Conservation (phyloP, 1,284 basidiomycete species). For the Sutorius eximius region DNA sequence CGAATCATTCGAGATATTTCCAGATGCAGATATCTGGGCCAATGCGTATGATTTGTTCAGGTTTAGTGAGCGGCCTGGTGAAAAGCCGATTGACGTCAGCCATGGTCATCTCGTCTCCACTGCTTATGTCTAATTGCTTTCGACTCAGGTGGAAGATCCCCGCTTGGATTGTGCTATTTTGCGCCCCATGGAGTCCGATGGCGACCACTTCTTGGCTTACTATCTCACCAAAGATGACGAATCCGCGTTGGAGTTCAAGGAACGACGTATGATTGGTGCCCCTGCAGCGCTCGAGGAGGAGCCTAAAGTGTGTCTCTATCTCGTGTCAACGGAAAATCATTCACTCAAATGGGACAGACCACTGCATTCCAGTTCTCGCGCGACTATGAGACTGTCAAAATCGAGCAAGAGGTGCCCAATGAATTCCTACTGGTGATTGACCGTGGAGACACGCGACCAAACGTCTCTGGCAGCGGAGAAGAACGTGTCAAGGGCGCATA, state of each 20-base stretch:
- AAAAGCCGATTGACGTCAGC: slow-evolving; percentile 62
- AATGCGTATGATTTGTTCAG: slow-evolving; percentile 88
- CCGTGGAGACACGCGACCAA: slow-evolving; percentile 47
- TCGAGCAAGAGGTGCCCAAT: slow-evolving; percentile 80
- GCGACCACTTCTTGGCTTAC: slow-evolving; percentile 87
- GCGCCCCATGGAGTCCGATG: slow-evolving; percentile 82
- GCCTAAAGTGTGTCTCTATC: slow-evolving; percentile 38
- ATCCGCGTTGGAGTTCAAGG: slow-evolving; percentile 59
- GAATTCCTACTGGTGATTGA: slow-evolving; percentile 81
- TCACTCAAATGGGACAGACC: slow-evolving; percentile 41
- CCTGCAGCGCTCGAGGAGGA: slow-evolving; percentile 52
- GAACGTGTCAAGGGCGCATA: slow-evolving; percentile 66
- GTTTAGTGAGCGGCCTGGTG: slow-evolving; percentile 87
- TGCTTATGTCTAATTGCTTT: background rate
- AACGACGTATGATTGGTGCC: slow-evolving; percentile 40
- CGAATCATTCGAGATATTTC: slow-evolving; percentile 84
- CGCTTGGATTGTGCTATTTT: slow-evolving; percentile 83
- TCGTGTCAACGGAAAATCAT: background rate
- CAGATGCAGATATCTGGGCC: slow-evolving; percentile 85
- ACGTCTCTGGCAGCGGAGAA: slow-evolving; percentile 15
- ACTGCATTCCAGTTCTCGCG: slow-evolving; percentile 73
- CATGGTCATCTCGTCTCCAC: background rate
- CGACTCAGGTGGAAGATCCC: slow-evolving; percentile 62
- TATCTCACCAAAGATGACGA: slow-evolving; percentile 83
- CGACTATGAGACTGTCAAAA: slow-evolving; percentile 81